phyloP scores from a whole-genome alignment of 345 rosid genomes.

The Lumnitzera racemosa region DNA sequence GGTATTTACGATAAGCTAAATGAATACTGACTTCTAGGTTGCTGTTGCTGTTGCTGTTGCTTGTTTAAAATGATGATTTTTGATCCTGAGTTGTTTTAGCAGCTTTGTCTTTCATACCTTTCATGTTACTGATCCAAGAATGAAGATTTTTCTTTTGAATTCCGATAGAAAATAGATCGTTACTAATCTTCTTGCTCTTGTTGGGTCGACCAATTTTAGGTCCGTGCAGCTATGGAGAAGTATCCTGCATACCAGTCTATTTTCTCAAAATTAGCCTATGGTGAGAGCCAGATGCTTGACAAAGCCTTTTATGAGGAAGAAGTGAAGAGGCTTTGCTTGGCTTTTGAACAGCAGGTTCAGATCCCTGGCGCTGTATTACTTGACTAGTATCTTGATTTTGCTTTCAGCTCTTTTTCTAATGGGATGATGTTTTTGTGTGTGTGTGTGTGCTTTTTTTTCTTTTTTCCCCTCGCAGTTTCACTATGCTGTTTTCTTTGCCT shows the following conservation, averaged over 20 bases:
- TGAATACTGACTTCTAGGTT: no score
- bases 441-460: no score
- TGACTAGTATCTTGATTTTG: neutral
- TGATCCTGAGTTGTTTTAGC: no score
- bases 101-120: no score
- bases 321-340: slow-evolving; percentile 94
- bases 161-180: no score
- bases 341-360: slow-evolving; percentile 95
- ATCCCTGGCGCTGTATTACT: neutral
- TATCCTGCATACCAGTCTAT: slow-evolving; percentile 91
- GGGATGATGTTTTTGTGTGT: neutral
- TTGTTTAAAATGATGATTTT: no score
- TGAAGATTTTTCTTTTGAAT: no score
- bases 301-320: slow-evolving; percentile 98
- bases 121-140: no score
- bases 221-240: slow-evolving; percentile 85
- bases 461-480: slow-evolving; percentile 58
- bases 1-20: slow-evolving; percentile 21
- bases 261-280: slow-evolving; percentile 78
- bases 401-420: neutral
- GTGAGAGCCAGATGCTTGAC: slow-evolving; percentile 98
- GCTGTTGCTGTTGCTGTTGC: no score
- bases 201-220: slow-evolving; percentile 33
- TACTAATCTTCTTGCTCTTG: no score
- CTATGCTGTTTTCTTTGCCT: slow-evolving; percentile 85